Evolutionary conservation across 495 filamentous ascomycete genomes (phyloP), one percentile per base, ranked within the genome.

Genomic region (Neurospora pannonica): DNA sequence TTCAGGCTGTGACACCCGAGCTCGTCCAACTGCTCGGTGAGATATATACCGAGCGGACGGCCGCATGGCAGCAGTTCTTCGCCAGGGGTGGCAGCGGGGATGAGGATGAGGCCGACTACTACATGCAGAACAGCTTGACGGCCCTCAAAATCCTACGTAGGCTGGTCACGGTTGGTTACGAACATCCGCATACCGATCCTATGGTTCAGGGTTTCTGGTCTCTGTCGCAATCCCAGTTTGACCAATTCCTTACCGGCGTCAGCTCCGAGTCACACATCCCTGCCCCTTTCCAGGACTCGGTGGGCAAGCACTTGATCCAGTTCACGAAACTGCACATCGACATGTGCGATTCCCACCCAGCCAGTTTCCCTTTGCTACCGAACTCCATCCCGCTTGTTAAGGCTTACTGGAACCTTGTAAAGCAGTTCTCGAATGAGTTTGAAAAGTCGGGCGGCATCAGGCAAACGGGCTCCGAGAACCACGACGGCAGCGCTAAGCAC

Each of bases 261-360:
- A 79, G 83, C 71, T 82, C 85, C 31, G 85, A 87, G 37, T 84
- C 86, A 73, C 79, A 84, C 73, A 82, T 86, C n/a, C 78, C 88
- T 11, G 79, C 81, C 5, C 77, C 81, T 1, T 85, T 83, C 17
- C 81, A 84, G 71, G 84, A 84, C 34, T 75, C 90, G 38, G 82
- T 97, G n/a, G 92, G 93, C 75, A 94, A 94, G 77, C 95, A 98
- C 75, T 83, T 97, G 9, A 78, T 97, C 70, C 95, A 97, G 79
- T 90, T 97, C 69, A 90, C 95, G 13, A 98, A 99, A 82, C 85
- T 98, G 10, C 95, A 98, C 81, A 85, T 96, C 31, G 90, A 94
- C 48, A 95, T 98, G 91, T 89, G 91, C 5, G 86, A 86, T 70
- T 80, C 82, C 13, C 93, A 95, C 78, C 91, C 94, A 11, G 90